Evolutionary conservation across 176 grass and related monocot genomes (phyloP), one percentile per base, ranked within the genome.

Genomic region (Thalia dealbata): DNA sequence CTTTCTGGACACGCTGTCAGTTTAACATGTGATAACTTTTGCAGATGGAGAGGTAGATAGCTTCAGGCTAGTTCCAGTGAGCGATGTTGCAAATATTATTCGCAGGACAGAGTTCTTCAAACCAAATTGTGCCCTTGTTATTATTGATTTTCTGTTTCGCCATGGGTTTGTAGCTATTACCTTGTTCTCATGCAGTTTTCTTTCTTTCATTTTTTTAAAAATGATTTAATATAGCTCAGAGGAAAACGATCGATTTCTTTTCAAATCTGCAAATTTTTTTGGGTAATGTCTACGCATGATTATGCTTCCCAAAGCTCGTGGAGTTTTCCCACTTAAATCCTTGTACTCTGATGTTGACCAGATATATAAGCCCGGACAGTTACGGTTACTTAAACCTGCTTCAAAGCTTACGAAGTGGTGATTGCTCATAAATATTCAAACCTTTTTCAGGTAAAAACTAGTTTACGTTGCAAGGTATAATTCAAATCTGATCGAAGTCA

Each of bases 41-140:
- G 61, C 82, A 96, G 92, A 96, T 69, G 89, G 86, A 71, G 92
- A 96, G 23, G 86, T 96, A 68, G 92, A 86, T 85, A 96, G 92
- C 83, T 96, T 96, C 83, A 91, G 64, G 48, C 59, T 96, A 82
- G 67, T 96, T 51, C 77, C 86, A 27, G 78, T 89, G 27, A 19
- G 30, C 50, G 86, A 96, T 79, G 89, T 59, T 72, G 92, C 92
- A 54, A 92, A 84, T 55, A 85, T 92, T 41, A 73, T 96, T 28
- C 56, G 64, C 32, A 89, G 84, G 48, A 92, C 89, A 51, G 69
- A 83, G 28, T 86, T 86, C 76, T 92, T 87, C 78, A 96, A 96
- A 69, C 68, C 84, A 61, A 96, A 96, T 28, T 92, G 92, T 73
- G 82, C 76, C 61, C 82, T 96, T 69, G 89, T 96, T 38, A 87